Evolutionary conservation across 73 alveolate genomes (phyloP), one percentile per base, ranked within the genome.

Genomic region (Stentor coeruleus): DNA sequence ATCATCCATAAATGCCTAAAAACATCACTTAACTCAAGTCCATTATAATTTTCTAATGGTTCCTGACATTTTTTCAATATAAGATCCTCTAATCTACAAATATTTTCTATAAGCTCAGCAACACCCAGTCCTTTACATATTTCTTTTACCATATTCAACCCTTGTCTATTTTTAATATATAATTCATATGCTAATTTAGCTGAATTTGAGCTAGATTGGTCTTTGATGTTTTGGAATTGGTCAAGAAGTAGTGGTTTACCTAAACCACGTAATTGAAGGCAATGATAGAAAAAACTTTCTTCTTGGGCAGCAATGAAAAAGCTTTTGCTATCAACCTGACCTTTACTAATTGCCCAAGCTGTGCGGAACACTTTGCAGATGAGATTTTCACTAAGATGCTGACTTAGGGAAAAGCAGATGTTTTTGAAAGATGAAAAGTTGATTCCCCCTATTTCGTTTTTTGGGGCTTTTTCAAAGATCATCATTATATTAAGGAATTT

Each of bases 241-340:
- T 49, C 66, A 20, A 49, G 6, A 11, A 20, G 66, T n/a, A n/a
- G n/a, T n/a, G n/a, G n/a, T n/a, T n/a, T n/a, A 49, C 66, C 28
- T 11, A 49, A 11, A 11, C 66, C 66, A 11, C 28, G 28, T 11
- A 49, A 20, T 49, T 49, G 6, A 11, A 49, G 20, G 66, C 6
- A 11, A 11, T 2, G 26, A 66, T 20, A 26, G 37, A 66, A 31
- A 1, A 66, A 0, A 15, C 41, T 33, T 14, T 81, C 38, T 35
- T 89, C 95, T 82, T 86, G 82, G 0, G 92, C 90, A 30, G 74
- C 77, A 20, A 81, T 6, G 79, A 82, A 59, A 83, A 89, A 86
- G 15, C 91, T 82, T 35, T 86, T 89, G 75, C 74, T 59, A 39
- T 81, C 81, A 0, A 86, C 88, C 26, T 58, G 72, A 3, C 89